A percentile compares a stretch with the other conserved stretches of the same genome.
phyloP scores from a whole-genome alignment of 345 rosid genomes.

The Eucalyptus tenuipes region DNA sequence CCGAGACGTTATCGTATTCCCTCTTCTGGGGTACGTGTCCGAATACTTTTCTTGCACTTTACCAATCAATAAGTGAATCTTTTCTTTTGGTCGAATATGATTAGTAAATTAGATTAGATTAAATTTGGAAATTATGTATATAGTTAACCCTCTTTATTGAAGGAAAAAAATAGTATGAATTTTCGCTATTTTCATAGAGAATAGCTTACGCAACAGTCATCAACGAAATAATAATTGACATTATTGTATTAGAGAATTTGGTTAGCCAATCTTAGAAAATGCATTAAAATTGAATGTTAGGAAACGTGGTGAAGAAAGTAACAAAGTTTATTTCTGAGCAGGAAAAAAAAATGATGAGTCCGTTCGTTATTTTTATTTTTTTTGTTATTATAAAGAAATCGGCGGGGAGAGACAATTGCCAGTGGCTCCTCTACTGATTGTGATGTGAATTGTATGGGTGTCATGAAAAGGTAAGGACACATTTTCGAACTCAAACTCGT shows the following conservation, averaged over 20 bases:
- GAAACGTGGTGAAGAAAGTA: no score
- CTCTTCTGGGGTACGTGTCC: background rate
- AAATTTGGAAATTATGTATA: background rate
- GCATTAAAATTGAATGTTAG: accelerated
- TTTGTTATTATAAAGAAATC: background rate
- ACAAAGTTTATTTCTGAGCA: no score
- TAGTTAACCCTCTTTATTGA: no score
- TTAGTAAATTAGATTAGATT: background rate
- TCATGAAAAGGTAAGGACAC: background rate
- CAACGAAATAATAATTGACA: no score
- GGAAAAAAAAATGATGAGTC: background rate
- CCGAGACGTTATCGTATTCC: background rate
- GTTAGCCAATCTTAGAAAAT: no score
- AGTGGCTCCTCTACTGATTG: background rate
- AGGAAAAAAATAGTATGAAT: background rate
- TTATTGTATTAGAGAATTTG: background rate
- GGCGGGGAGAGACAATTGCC: accelerated
- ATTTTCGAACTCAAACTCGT: background rate
- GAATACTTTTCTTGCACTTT: background rate
- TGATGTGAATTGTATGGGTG: background rate
- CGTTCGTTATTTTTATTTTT: no score
- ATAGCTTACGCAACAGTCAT: accelerated
- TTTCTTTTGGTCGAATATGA: background rate
- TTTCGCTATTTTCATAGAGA: no score
- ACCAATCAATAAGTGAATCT: background rate